Conservation (phyloP, 352 stramenopile species). For the Globisporangium heterothallicum region DNA sequence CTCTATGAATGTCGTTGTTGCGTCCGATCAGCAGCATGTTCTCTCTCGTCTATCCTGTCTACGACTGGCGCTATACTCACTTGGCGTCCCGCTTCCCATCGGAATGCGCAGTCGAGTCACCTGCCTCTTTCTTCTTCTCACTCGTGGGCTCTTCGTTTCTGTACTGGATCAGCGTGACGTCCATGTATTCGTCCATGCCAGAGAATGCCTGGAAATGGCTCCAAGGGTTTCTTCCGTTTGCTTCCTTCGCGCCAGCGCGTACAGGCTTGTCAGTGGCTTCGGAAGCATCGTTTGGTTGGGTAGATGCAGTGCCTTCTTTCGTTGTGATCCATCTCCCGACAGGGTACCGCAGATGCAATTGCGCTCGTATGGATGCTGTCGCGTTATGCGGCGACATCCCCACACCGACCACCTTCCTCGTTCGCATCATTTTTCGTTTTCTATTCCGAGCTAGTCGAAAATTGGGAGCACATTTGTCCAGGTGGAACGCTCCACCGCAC, state of each 20-base stretch:
- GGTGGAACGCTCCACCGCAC: too few species aligned
- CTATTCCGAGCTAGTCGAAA: constrained; percentile 1
- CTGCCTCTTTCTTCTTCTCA: not conserved
- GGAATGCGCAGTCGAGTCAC: not conserved
- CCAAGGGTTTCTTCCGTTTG: constrained; percentile 19
- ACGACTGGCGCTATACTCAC: not conserved
- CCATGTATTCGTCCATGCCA: constrained; percentile 69
- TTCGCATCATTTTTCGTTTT: constrained; percentile 1
- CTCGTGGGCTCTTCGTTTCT: constrained; percentile 19
- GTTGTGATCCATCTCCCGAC: too few species aligned
- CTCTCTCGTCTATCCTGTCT: not conserved
- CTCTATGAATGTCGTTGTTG: not conserved
- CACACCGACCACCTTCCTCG: not conserved
- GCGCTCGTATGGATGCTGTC: too few species aligned
- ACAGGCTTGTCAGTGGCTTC: not conserved
- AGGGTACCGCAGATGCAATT: too few species aligned
- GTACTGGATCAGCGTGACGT: constrained; percentile 65
- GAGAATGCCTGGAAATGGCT: constrained; percentile 60
- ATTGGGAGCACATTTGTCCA: too few species aligned
- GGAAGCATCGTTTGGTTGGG: too few species aligned
- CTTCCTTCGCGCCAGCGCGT: not conserved
- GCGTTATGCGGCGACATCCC: too few species aligned
- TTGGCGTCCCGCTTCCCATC: not conserved
- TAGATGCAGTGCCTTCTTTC: too few species aligned
- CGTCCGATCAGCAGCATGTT: too few species aligned